Percentiles rank a stretch among this genome's conserved stretches.
These are phyloP conservation scores for Ceratonia siliqua DNA, from an alignment of 306 rosid species.

Conservation along the genomic window DNA sequence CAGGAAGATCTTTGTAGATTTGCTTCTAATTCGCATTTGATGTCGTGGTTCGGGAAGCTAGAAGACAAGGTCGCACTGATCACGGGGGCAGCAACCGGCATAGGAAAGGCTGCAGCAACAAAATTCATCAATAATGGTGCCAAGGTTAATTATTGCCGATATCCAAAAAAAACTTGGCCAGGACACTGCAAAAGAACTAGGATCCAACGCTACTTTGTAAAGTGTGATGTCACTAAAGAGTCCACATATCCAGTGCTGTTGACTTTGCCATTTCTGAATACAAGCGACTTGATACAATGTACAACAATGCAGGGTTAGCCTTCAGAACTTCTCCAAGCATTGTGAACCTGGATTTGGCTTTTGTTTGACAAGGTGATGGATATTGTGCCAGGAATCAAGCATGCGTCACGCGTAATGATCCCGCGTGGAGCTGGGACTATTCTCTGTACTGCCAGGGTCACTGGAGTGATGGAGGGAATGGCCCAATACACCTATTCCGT, in stretches of 20 bases:
- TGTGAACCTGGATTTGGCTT: constrained; percentile 55
- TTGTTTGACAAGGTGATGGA: constrained; percentile 65
- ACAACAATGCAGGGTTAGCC: constrained; percentile 80
- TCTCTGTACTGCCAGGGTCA: constrained; percentile 82
- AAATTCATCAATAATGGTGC: constrained; percentile 85
- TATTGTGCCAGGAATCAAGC: constrained; percentile 72
- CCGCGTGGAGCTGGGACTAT: constrained; percentile 65
- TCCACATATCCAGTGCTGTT: constrained; percentile 73
- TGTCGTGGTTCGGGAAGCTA: constrained; percentile 51
- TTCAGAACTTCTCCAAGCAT: constrained; percentile 74
- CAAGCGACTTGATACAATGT: constrained; percentile 78
- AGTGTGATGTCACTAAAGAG: constrained; percentile 77
- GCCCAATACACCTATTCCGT: constrained; percentile 71
- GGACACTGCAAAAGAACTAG: constrained; percentile 63
- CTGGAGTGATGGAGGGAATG: constrained; percentile 76
- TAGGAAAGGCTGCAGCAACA: constrained; percentile 76
- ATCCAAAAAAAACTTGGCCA: constrained; percentile 63
- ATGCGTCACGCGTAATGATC: constrained; percentile 84
- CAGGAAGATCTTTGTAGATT: not conserved
- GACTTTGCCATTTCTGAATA: constrained; percentile 65
- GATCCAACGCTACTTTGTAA: constrained; percentile 65
- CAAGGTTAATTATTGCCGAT: constrained; percentile 83
- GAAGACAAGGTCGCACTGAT: constrained; percentile 86
- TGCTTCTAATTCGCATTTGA: constrained; percentile 15
- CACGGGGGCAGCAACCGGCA: constrained; percentile 95